A percentile compares a stretch with the other conserved stretches of the same genome.
Evolutionary conservation across 1,284 basidiomycete species (phyloP).

Genomic region (Puccinia coronata): DNA sequence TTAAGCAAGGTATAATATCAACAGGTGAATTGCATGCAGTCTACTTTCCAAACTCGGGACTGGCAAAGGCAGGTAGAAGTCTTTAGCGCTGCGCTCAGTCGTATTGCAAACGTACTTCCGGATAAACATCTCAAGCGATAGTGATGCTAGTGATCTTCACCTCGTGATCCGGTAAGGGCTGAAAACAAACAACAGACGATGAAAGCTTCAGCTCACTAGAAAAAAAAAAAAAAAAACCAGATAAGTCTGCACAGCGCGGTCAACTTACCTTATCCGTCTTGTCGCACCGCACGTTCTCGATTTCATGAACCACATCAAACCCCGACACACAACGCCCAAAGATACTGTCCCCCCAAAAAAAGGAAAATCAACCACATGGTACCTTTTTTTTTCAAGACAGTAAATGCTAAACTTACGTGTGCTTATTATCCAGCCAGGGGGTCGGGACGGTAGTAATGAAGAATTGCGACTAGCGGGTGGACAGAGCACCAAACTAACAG

Average conservation of each 20-base stretch:
- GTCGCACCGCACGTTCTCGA: constrained; percentile 70
- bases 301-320: constrained; percentile 69
- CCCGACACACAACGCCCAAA: constrained; percentile 64
- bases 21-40: too few species aligned
- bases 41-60: too few species aligned
- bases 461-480: constrained; percentile 72
- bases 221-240: not conserved
- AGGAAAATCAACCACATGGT: not conserved
- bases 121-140: constrained; percentile 48
- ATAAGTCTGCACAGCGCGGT: not conserved
- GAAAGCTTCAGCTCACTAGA: not conserved
- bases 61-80: too few species aligned
- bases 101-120: too few species aligned
- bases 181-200: not conserved
- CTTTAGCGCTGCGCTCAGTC: too few species aligned
- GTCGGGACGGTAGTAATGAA: constrained; percentile 96
- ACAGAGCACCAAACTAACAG: not conserved
- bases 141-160: constrained; percentile 45
- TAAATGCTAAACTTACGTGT: constrained; percentile 60
- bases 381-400: not conserved
- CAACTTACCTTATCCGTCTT: constrained; percentile 60
- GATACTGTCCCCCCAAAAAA: constrained; percentile 58
- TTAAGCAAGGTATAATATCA: too few species aligned
- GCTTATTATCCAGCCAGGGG: constrained; percentile 76
- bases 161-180: constrained; percentile 45